A percentile compares a stretch with the other conserved stretches of the same genome.
Conservation (phyloP, 2,329 filamentous ascomycete genomes). For the Hymenoscyphus infarciens region DNA sequence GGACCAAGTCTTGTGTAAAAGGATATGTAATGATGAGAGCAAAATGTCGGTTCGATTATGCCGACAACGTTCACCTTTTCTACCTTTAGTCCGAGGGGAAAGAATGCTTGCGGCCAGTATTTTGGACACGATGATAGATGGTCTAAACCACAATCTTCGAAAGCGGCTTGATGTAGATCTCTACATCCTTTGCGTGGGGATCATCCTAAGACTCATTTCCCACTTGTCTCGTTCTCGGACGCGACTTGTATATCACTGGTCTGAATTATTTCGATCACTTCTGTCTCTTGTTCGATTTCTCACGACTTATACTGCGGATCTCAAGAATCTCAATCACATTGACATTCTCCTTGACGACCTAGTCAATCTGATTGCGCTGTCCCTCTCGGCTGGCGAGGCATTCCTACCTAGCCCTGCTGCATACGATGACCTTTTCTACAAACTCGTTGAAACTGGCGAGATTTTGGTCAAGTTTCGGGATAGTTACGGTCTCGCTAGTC, state of each 20-base stretch:
- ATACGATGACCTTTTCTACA: constrained; percentile 98
- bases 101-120: constrained; percentile 72
- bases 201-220: constrained; percentile 77
- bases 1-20: constrained; percentile 76
- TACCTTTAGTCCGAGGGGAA: constrained; percentile 71
- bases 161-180: constrained; percentile 79
- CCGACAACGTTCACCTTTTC: constrained; percentile 80
- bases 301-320: constrained; percentile 76
- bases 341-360: constrained; percentile 71
- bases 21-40: constrained; percentile 75
- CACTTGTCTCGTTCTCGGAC: constrained; percentile 80
- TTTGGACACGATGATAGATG: constrained; percentile 84
- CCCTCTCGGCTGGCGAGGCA: constrained; percentile 80
- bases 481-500: constrained; percentile 60
- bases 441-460: constrained; percentile 88
- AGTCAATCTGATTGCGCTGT: constrained; percentile 78
- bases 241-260: constrained; percentile 87
- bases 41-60: constrained; percentile 76
- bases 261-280: constrained; percentile 86
- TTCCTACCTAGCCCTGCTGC: constrained; percentile 84
- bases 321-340: constrained; percentile 67
- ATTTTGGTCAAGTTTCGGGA: constrained; percentile 78
- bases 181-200: constrained; percentile 77
- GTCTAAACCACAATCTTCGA: constrained; percentile 89
- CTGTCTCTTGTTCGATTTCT: constrained; percentile 87